Evolutionary conservation across 257 asterid species (phyloP).

Genomic region (Solanum ahanhuiri): DNA sequence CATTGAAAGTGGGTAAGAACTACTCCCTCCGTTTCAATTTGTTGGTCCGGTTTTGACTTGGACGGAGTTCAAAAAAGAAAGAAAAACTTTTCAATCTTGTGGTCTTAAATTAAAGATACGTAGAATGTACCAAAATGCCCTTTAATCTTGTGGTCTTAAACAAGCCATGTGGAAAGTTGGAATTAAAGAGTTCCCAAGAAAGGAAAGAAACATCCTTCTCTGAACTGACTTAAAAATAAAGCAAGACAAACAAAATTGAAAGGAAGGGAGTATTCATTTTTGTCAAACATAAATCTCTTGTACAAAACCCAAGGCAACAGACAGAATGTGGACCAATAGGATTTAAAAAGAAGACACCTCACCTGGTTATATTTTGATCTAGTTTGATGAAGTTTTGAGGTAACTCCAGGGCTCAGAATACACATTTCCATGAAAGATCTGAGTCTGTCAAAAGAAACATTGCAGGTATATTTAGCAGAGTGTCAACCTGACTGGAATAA

Average conservation of each 20-base stretch:
- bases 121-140: background rate
- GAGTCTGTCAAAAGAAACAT: constrained; percentile 42
- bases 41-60: background rate
- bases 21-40: background rate
- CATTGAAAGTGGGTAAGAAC: background rate
- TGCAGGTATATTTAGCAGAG: background rate
- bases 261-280: background rate
- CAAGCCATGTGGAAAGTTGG: background rate
- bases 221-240: background rate
- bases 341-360: constrained; percentile 10
- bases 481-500: background rate
- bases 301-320: background rate
- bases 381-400: constrained; percentile 51
- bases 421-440: constrained; percentile 97
- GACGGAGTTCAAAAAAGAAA: background rate
- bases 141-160: background rate
- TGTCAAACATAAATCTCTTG: background rate
- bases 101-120: background rate
- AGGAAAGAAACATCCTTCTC: background rate
- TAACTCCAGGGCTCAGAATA: constrained; percentile 75
- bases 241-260: background rate
- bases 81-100: background rate
- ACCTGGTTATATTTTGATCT: constrained; percentile 46
- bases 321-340: background rate
- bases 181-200: background rate